Evolutionary conservation across 768 basidiomycete species (phyloP).

Genomic region (Lactifluus subvellereus): DNA sequence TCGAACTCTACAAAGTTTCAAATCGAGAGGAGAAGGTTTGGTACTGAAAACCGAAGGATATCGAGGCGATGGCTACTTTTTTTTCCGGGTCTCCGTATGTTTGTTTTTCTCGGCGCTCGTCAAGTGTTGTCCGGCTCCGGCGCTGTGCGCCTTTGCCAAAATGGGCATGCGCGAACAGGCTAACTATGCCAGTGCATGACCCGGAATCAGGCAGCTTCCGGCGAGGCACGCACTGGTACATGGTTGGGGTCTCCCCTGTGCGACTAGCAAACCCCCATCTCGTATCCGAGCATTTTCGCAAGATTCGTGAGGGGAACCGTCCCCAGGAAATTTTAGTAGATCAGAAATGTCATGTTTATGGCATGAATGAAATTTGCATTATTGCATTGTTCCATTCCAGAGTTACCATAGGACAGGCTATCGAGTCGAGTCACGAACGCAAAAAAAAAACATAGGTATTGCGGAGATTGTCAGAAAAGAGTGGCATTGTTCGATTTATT

Average conservation of each 20-base stretch:
- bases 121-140: too few species aligned
- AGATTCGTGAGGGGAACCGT: neutral
- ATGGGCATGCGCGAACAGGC: neutral
- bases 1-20: neutral
- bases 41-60: neutral
- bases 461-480: neutral
- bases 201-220: neutral
- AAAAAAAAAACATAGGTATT: neutral
- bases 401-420: neutral
- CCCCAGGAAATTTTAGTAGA: neutral
- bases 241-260: neutral
- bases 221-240: neutral
- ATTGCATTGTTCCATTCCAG: neutral
- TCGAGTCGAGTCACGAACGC: neutral
- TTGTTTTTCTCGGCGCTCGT: too few species aligned
- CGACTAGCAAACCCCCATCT: neutral
- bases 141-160: neutral
- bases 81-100: too few species aligned
- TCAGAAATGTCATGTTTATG: neutral
- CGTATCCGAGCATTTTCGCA: neutral
- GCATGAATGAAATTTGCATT: neutral
- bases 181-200: neutral
- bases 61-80: neutral
- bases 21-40: neutral
- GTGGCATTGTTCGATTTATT: conserved; percentile 5